Base-by-base conservation (phyloP, 306 rosid genomes). In the Vigna radiata region DNA sequence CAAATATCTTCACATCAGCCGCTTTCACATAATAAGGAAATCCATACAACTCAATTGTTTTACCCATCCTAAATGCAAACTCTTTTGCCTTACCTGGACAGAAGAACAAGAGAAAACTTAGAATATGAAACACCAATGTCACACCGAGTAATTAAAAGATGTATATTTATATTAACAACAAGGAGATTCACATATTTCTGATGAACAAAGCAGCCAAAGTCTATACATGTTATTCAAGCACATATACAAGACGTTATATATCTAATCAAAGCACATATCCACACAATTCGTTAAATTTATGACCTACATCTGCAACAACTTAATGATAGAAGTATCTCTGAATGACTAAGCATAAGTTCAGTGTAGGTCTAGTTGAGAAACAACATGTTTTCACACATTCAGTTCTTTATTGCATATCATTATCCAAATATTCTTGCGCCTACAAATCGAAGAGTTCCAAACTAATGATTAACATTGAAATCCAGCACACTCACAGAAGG, bases 11-110 rank as follows among this genome's bases (percentile, higher is more conserved):
- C 25, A 89, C 87, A 1, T 12, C 2, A 13, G 73, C 16, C 15
- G 67, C 78, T 2, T 77, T 25, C 44, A 83, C 77, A 68, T 12
- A 1, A 8, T 56, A 10, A 73, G 93, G 88, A 82, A 94, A 91
- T 83, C 97, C 98, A 68, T 55, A 72, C 76, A 94, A 65, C 74
- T 76, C 85, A 79, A 91, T 67, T 27, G 97, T 91, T 83, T 75
- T 89, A 58, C 93, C 89, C 97, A 91, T 91, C 61, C 43, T 33
- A 56, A 44, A 64, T 58, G 52, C 46, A 14, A 72, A 66, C 29
- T 72, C 82, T 58, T 43, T 19, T 27, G 16, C 11, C 41, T 76
- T 65, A 65, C 80, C 87, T 80, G 68, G 16, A 77, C 13, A 58
- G 27, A 17, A 77, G 49, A 41, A 72, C 33, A 60, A 62, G 5